A percentile compares a stretch with the other conserved stretches of the same genome.
These are phyloP conservation scores for sunflower (Helianthus annuus) DNA, from an alignment of 129 eudicot genomes.

Conservation along the genomic window DNA sequence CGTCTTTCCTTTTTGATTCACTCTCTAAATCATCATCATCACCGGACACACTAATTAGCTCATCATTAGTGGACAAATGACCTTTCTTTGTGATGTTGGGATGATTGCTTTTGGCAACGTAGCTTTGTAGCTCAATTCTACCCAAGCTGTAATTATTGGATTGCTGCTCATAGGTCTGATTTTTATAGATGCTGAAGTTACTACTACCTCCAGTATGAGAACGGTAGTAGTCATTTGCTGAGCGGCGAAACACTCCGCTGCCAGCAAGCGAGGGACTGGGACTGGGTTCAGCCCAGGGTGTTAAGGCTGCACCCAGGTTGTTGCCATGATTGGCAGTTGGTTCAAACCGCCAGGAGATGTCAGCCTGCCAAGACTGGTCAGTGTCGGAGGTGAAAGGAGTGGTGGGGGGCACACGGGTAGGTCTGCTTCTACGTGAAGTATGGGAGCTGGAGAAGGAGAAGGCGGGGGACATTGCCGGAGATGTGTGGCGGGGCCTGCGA, in stretches of 20 bases:
- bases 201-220: slow-evolving; percentile 31
- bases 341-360: slow-evolving; percentile 66
- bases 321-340: slow-evolving; percentile 48
- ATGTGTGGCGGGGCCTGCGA: slow-evolving; percentile 22
- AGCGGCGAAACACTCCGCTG: slow-evolving; percentile 45
- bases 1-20: slow-evolving; percentile 22
- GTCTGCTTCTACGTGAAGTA: slow-evolving; percentile 27
- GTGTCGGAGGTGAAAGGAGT: slow-evolving; percentile 65
- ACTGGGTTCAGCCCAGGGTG: slow-evolving; percentile 48
- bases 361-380: slow-evolving; percentile 71
- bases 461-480: slow-evolving; percentile 35
- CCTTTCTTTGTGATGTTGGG: slow-evolving; percentile 5
- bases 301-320: slow-evolving; percentile 59
- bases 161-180: slow-evolving; percentile 33
- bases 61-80: slow-evolving; percentile 28
- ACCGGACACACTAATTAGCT: slow-evolving; percentile 15
- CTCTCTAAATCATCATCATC: slow-evolving; percentile 38
- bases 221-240: slow-evolving; percentile 70
- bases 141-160: slow-evolving; percentile 30
- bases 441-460: slow-evolving; percentile 53
- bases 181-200: slow-evolving; percentile 27
- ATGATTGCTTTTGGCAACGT: slow-evolving; percentile 39
- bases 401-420: slow-evolving; percentile 43
- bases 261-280: neutral
- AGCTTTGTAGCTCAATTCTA: slow-evolving; percentile 76